phyloP scores from a whole-genome alignment of 768 basidiomycete genomes.

The Lepiota brunneoincarnata region DNA sequence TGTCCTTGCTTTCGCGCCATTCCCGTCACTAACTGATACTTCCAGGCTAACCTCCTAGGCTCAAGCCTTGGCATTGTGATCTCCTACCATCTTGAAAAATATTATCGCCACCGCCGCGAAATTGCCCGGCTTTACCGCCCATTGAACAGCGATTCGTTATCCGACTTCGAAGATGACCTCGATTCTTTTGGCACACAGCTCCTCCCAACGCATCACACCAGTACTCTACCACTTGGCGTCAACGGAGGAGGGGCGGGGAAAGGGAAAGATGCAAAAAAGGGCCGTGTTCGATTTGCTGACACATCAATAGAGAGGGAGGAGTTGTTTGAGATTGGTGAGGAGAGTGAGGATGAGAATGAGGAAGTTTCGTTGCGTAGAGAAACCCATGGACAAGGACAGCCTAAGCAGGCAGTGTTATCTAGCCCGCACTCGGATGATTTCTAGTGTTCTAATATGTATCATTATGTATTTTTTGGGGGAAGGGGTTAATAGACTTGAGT shows the following conservation, averaged over 20 bases:
- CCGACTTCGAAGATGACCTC: constrained; percentile 52
- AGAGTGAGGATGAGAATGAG: constrained; percentile 54
- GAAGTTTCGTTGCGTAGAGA: constrained; percentile 14
- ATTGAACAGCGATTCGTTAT: constrained; percentile 46
- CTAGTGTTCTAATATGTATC: not conserved
- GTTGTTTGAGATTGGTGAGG: constrained; percentile 64
- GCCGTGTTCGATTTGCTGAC: constrained; percentile 14
- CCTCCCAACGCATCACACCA: constrained; percentile 2
- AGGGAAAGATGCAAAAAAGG: constrained; percentile 7
- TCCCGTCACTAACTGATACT: not conserved
- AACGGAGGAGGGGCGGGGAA: not conserved
- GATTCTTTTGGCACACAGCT: constrained; percentile 11
- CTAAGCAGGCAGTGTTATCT: constrained; percentile 4
- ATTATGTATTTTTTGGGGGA: not conserved
- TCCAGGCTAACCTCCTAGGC: constrained; percentile 79
- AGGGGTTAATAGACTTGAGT: not conserved
- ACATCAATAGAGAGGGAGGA: constrained; percentile 83
- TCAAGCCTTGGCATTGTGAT: constrained; percentile 65
- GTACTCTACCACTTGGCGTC: not conserved
- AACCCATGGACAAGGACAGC: not conserved
- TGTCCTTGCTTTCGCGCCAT: constrained; percentile 7
- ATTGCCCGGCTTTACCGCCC: constrained; percentile 80
- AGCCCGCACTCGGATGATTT: not conserved
- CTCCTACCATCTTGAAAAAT: constrained; percentile 67
- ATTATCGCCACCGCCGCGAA: constrained; percentile 79